Percentiles rank a stretch among this genome's conserved stretches.
Evolutionary conservation across 1,284 basidiomycete species (phyloP).

Genomic region (Omphalotus olearius): DNA sequence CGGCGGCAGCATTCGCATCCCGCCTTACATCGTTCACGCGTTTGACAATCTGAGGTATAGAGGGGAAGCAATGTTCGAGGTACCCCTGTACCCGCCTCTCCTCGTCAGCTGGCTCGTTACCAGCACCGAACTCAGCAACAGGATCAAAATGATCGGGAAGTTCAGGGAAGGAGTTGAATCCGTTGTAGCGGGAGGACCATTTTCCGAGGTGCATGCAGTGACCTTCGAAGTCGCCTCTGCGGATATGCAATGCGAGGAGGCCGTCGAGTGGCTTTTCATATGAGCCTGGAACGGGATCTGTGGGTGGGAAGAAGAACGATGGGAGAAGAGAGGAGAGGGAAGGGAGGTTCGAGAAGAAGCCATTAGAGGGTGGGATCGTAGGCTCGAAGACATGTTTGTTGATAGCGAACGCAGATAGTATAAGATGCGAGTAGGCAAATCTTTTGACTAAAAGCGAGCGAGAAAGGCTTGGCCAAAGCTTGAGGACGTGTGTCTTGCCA

Average conservation of each 20-base stretch:
- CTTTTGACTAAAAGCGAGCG: slow-evolving; percentile 40
- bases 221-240: slow-evolving; percentile 53
- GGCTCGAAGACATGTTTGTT: slow-evolving; percentile 27
- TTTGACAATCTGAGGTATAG: slow-evolving; percentile 38
- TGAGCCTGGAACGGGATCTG: slow-evolving; percentile 1
- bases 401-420: slow-evolving; percentile 31
- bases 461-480: slow-evolving; percentile 38
- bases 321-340: slow-evolving; percentile 1
- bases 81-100: slow-evolving; percentile 26
- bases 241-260: slow-evolving; percentile 53
- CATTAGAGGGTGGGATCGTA: neutral
- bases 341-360: neutral
- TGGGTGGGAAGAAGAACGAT: slow-evolving; percentile 1
- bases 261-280: slow-evolving; percentile 19
- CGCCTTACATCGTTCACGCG: slow-evolving; percentile 35
- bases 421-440: slow-evolving; percentile 44
- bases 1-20: neutral
- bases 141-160: slow-evolving; percentile 33
- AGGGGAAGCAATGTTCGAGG: slow-evolving; percentile 43
- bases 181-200: slow-evolving; percentile 37
- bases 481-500: slow-evolving; percentile 37
- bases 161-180: slow-evolving; percentile 40
- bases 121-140: slow-evolving; percentile 14
- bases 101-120: neutral
- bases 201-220: slow-evolving; percentile 45